Evolutionary conservation across 2,329 filamentous ascomycete genomes (phyloP).

Genomic region (Pseudopyrenochaeta lycopersici): DNA sequence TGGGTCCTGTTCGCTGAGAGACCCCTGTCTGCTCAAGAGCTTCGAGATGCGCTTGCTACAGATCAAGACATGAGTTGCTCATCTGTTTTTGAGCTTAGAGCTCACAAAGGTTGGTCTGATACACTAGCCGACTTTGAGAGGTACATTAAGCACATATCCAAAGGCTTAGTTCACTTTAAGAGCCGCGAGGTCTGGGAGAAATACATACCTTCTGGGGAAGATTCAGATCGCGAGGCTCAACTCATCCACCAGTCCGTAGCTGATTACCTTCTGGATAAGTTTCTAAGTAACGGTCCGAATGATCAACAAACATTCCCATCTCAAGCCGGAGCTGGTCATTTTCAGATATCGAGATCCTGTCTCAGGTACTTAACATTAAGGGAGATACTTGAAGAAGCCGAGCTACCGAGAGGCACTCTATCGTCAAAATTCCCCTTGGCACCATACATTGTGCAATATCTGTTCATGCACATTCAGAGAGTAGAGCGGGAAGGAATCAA

Average conservation of each 20-base stretch:
- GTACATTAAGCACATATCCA: constrained; percentile 17
- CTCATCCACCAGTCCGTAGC: constrained; percentile 26
- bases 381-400: constrained; percentile 14
- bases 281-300: constrained; percentile 9
- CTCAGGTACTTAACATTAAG: constrained; percentile 17
- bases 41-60: constrained; percentile 19
- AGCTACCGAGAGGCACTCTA: constrained; percentile 5
- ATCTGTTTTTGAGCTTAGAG: constrained; percentile 5
- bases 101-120: constrained; percentile 10
- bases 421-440: constrained; percentile 17
- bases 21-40: constrained; percentile 18
- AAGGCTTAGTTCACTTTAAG: constrained; percentile 16
- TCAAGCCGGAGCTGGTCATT: constrained; percentile 14
- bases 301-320: neutral
- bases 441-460: constrained; percentile 13
- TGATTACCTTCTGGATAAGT: constrained; percentile 13
- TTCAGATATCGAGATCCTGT: constrained; percentile 25
- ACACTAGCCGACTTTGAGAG: constrained; percentile 12
- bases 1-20: constrained; percentile 15
- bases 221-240: constrained; percentile 21
- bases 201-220: constrained; percentile 17
- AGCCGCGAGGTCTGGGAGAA: constrained; percentile 15
- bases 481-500: constrained; percentile 14
- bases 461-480: constrained; percentile 16
- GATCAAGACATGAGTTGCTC: constrained; percentile 7